phyloP scores from a whole-genome alignment of 495 filamentous ascomycete genomes.

The Aspergillus cavernicola region DNA sequence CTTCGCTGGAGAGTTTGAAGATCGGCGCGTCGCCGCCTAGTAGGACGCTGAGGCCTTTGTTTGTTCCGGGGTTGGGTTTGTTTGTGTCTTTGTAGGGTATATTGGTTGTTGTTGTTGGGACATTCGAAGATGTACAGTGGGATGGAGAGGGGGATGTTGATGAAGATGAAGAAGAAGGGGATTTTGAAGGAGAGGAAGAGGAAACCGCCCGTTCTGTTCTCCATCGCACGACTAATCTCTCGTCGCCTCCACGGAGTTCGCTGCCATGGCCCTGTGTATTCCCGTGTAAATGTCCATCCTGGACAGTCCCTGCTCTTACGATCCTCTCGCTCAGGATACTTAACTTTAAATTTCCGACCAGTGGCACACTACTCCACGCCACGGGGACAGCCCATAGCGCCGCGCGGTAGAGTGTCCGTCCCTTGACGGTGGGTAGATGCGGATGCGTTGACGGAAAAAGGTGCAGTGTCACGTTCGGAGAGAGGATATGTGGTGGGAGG shows the following conservation, averaged over 20 bases:
- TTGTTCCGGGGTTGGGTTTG: constrained; percentile 25
- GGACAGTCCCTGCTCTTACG: constrained; percentile 50
- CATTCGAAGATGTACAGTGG: too few relatives aligned
- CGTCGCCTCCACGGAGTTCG: constrained; percentile 45
- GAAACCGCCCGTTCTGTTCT: constrained; percentile 58
- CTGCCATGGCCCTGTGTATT: background rate
- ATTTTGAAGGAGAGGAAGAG: constrained; percentile 16
- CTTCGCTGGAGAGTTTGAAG: constrained; percentile 64
- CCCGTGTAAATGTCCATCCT: constrained; percentile 20
- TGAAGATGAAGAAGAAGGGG: background rate
- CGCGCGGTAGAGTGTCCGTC: constrained; percentile 84
- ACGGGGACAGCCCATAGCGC: constrained; percentile 93
- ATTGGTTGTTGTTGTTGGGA: background rate
- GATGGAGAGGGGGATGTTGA: background rate
- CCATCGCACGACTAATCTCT: constrained; percentile 87
- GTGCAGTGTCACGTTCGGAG: constrained; percentile 84
- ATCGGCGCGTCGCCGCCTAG: constrained; percentile 63
- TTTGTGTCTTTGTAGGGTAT: constrained; percentile 26
- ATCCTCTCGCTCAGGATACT: constrained; percentile 86
- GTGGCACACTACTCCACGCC: constrained; percentile 88
- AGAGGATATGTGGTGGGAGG: constrained; percentile 81
- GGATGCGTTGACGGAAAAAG: constrained; percentile 97
- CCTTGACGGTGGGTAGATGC: constrained; percentile 86
- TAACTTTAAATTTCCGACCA: constrained; percentile 83
- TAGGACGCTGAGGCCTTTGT: constrained; percentile 39